Base-by-base conservation (phyloP, 345 rosid genomes). In the Populus davidiana region DNA sequence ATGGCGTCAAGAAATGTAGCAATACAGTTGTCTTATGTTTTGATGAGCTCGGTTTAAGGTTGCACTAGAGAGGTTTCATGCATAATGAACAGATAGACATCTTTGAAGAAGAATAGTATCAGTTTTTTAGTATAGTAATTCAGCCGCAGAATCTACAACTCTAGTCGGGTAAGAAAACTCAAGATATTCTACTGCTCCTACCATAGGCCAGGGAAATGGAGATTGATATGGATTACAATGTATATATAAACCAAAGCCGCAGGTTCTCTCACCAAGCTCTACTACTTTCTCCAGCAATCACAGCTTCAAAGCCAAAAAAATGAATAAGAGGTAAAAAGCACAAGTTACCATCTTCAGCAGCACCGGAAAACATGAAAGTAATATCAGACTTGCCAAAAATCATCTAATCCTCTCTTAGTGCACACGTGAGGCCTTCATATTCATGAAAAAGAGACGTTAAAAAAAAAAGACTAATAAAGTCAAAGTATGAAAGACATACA, bases 401-500 rank as follows among this genome's bases (percentile, higher is more conserved):
- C 27, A 56, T 56, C 27, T 21, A 56, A 56, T 2, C 62, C 62
- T 56, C 62, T 20, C 61, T 39, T 56, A n/a, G 62, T n/a, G 62
- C 70, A 33, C 38, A 23, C 9, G 13, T 33, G 39, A 67, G 70
- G 21, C 21, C 5, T 38, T 67, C 70, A 7, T 8, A 36, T 36
- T 67, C 20, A 10, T 17, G 29, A 5, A 67, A 21, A 20, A 38
- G 12, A 38, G 17, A 33, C 49, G 20, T 67, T 14, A 67, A 7
- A 29, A 33, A 20, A 31, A 65, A 27, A 52, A 78, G 29, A 7
- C 35, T 10, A 1, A 16, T 65, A 65, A 43, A 70, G 13, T 78
- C 31, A 12, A n/a, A 64, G 20, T 38, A 50, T 27, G 29, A 33
- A 44, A 47, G 43, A 29, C 82, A 73, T 79, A 89, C 93, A 90